Base-by-base conservation (phyloP, 129 eudicot species). In the Chrysanthemum seticuspe region DNA sequence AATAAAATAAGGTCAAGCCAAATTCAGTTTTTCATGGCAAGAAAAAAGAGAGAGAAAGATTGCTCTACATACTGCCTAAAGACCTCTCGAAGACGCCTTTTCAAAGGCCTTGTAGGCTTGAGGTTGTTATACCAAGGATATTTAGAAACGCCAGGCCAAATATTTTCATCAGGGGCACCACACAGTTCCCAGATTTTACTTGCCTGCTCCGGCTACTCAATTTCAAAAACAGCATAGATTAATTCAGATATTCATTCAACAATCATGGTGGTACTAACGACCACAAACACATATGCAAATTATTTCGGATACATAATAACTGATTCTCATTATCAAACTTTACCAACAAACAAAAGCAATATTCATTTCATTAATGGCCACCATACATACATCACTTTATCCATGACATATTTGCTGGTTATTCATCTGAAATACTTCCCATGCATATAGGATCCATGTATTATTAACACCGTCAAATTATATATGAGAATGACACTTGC, bases 141-240 rank as follows among this genome's bases (percentile, higher is more conserved):
- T 75, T 79, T 94, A 66, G 99, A 84, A 67, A 94, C 99, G 40
- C 97, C 97, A 72, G 99, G 99, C 97, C 99, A 94, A 53, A 77
- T 86, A 40, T 67, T 73, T 85, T 94, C 99, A 74, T 94, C 97
- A 50, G 97, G 99, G 40, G 91, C 79, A 61, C 99, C 96, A 88
- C 99, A 94, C 65, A 94, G 93, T 80, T 94, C 97, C 63, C 75
- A 94, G 66, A 94, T 90, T 81, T 88, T 94, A 75, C 73, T 91
- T 76, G 90, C 73, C 81, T 94, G 99, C 80, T 94, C 99, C 9
- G 97, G 96, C 99, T 94, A 76, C 67, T 65, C 60, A 68, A 18
- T 60, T 53, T 51, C 16, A 63, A 18, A 68, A 52, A 50, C 25
- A 16, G 45, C 18, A 56, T 53, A n/a, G 23, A 65, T 54, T 34